Conservation (phyloP, 345 rosid genomes). For the Murraya paniculata region DNA sequence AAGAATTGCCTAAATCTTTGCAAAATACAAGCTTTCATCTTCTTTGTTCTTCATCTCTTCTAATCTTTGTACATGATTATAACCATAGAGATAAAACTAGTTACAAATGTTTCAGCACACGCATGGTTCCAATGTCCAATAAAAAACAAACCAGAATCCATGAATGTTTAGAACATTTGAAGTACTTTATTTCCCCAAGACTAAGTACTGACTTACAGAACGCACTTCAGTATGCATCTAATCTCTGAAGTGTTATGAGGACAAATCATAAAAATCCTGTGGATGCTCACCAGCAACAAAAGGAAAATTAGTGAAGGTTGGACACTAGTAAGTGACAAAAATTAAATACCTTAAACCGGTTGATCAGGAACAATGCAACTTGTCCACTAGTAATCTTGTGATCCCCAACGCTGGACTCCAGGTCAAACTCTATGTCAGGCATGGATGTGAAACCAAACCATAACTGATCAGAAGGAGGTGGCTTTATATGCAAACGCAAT, state of each 20-base stretch:
- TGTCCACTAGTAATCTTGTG: slow-evolving; percentile 72
- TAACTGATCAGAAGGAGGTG: slow-evolving; percentile 93
- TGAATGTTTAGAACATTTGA: not conserved
- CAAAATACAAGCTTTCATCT: not conserved
- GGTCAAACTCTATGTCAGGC: slow-evolving; percentile 79
- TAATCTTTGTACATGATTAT: not conserved
- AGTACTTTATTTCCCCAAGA: not conserved
- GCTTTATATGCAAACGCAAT: slow-evolving; percentile 69
- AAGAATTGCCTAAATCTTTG: not conserved
- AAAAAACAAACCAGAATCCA: not conserved
- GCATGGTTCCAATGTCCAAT: not conserved
- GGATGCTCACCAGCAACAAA: not conserved
- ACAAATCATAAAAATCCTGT: not conserved
- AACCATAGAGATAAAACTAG: not conserved
- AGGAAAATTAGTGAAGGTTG: not conserved
- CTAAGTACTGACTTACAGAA: not conserved
- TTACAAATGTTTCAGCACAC: not conserved
- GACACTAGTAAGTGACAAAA: not conserved
- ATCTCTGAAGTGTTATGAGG: not conserved
- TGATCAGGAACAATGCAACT: slow-evolving; percentile 65
- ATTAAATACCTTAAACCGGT: slow-evolving; percentile 69
- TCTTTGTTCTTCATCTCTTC: not conserved
- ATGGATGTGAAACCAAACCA: slow-evolving; percentile 90
- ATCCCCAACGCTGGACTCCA: slow-evolving; percentile 84
- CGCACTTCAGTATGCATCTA: not conserved